phyloP scores from a whole-genome alignment of 176 grass and related monocot genomes.

The barley (Hordeum vulgare) region MorexV3_pseudomolecules_assembly NC_058518.1:469329157-469329656 shows the following conservation, averaged over 20 bases:
- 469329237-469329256: neutral
- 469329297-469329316: neutral
- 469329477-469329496: neutral
- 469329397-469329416: too few species aligned
- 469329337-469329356: too few species aligned
- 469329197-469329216: neutral
- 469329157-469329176: neutral
- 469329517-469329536: neutral
- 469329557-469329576: neutral
- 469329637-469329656: neutral
- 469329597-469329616: too few species aligned
- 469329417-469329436: neutral
- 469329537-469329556: neutral
- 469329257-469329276: neutral
- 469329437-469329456: neutral
- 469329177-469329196: constrained; percentile 11
- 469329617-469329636: neutral
- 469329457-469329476: neutral
- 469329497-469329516: neutral
- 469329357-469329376: too few species aligned
- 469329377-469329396: too few species aligned
- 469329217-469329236: neutral
- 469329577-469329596: neutral
- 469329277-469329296: neutral
- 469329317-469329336: neutral